Evolutionary conservation across 169 alveolate genomes (phyloP), one percentile per base, ranked within the genome.

Genomic region (Plasmodium adleri): DNA sequence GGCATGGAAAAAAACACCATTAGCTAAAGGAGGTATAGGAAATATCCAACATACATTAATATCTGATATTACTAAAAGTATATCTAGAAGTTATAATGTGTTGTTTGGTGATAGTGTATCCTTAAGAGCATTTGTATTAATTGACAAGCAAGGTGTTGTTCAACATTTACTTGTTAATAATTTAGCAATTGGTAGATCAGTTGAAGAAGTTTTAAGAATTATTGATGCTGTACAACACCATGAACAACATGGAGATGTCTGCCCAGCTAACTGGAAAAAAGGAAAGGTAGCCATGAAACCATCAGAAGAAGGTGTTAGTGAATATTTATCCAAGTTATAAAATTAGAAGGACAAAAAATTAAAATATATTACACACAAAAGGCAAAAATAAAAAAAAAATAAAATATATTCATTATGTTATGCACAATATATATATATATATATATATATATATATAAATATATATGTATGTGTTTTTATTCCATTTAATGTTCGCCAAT

Each of bases 161-260:
- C 98, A 99, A 90, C 99, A 97, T 83, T 93, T 94, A 86, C 95
- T 97, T 47, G 97, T 98, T 88, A 97, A 98, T 93, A 99, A 98
- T 95, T 95, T 98, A 47, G 99, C 99, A n/a, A 97, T 99, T n/a
- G 99, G 99, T 68, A 97, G 99, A 93, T 96, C 98, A 83, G 98
- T 86, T 54, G 98, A 97, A 63, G 99, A 99, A 86, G 97, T 96
- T 43, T 67, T 99, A 59, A 96, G 99, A 91, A 94, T 98, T 56
- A 97, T 99, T 32, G 98, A 99, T 72, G 99, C 99, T 12, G 93
- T 98, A 94, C 98, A 98, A 93, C 96, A 93, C 94, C 95, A 95
- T 91, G 99, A 99, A 91, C 97, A 96, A 91, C 89, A 96, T 93
- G 99, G 99, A 59, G 99, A 98, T 89, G 99, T 98, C 52, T 99